Base-by-base conservation (phyloP, 2,329 filamentous ascomycete genomes). In the Neofusicoccum sp. region DNA sequence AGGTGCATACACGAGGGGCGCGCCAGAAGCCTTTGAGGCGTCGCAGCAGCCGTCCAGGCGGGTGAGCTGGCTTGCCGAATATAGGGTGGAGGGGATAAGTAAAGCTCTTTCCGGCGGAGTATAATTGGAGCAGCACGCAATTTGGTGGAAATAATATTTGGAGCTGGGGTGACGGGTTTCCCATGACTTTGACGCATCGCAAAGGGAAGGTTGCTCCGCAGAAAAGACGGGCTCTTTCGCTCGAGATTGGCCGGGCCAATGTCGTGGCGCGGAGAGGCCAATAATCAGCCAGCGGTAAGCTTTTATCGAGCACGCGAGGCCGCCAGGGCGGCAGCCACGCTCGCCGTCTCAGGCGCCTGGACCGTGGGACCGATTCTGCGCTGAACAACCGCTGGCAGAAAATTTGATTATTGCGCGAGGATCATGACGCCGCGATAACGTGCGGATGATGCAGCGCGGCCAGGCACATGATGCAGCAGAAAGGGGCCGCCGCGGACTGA, bases 391-490 rank as follows among this genome's bases (percentile, higher is more conserved):
- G 39, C 29, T 37, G 41, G 54, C n/a, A 44, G n/a, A 28, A 2
- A 58, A 22, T 58, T 45, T 58, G 31, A 58, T 58, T 58, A 31
- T 45, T 28, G 5, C 34, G 29, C 54, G 54, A 36, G 11, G 34
- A 58, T 58, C 54, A 58, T 58, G 54, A 58, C 54, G 54, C 12
- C 16, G 41, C n/a, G 14, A 58, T 36, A 31, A 36, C 45, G 54
- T 33, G 37, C 16, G 34, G 50, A 54, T 54, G 50, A 39, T 41
- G 50, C 36, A 34, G 22, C 22, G 22, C 22, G 22, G 22, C 22
- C 22, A 22, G 52, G 52, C 39, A 56, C 52, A 56, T 34, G 52
- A 56, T 44, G 41, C 41, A 33, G 54, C 54, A 58, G 54, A 58
- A 58, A 58, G 54, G 54, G 54, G 54, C 39, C 16, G 52, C 36